Evolutionary conservation across 2,329 filamentous ascomycete species (phyloP), one percentile per base, ranked within the genome.

Genomic region (Ophiostoma pallidulum): DNA sequence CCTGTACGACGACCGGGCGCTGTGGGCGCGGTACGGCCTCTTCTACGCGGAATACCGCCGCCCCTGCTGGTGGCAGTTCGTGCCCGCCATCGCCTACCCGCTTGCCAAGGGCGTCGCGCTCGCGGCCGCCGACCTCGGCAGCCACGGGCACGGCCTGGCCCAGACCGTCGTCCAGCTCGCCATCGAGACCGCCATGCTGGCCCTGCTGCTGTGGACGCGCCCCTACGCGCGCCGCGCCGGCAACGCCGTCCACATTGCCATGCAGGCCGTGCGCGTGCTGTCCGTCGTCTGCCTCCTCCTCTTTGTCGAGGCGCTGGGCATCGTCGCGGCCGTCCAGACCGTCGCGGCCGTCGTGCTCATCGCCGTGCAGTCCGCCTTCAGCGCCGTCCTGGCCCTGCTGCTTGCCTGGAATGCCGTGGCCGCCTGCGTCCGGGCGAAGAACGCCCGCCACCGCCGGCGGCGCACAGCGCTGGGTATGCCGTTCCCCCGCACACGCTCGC

Each of bases 41-140:
- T 97, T 98, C 69, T 98, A 98, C 71, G 92, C 97, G 60, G 84
- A 83, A 57, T 97, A 95, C 74, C 89, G 88, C 70, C 88, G 86
- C 66, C 80, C 82, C 57, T 95, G 91, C 71, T 98, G 92, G 92
- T 97, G 91, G 91, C 68, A 96, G 20, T 97, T 98, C 62, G 75
- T 97, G 13, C 92, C 92, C 0, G 73, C 77, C 52, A 95, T 97
- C 59, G 52, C 89, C 54, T 97, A 97, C 72, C 85, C 90, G 72
- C 89, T 96, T 60, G 82, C 80, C 61, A 92, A 92, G 69, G 90
- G 91, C 47, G 84, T 81, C 52, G 80, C 91, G 49, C 82, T 97
- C 55, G 91, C 91, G 13, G 86, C 80, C 26, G 87, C 79, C 37
- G 84, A n/a, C n/a, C n/a, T n/a, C n/a, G n/a, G n/a, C n/a, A n/a